These are phyloP conservation scores for Malus domestica DNA, from an alignment of 306 rosid genomes.

Conservation along the genomic window ASM211411v1 NC_041802.1:29364001-29364500, in stretches of 20 bases:
- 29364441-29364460: too few relatives aligned
- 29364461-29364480: neutral
- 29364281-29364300: neutral
- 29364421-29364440: too few relatives aligned
- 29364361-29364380: too few relatives aligned
- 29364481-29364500: neutral
- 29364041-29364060: neutral
- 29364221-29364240: neutral
- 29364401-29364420: too few relatives aligned
- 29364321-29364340: neutral
- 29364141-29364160: neutral
- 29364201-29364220: neutral
- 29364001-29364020: neutral
- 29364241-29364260: neutral
- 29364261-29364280: neutral
- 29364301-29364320: neutral
- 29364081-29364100: neutral
- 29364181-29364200: neutral
- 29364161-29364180: neutral
- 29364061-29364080: neutral
- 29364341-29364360: neutral
- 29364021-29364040: conserved; percentile 2
- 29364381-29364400: neutral
- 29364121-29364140: neutral
- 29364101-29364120: neutral